A percentile compares a stretch with the other conserved stretches of the same genome.
Conservation (phyloP, 257 asterid species). For the Phtheirospermum japonicum region DNA sequence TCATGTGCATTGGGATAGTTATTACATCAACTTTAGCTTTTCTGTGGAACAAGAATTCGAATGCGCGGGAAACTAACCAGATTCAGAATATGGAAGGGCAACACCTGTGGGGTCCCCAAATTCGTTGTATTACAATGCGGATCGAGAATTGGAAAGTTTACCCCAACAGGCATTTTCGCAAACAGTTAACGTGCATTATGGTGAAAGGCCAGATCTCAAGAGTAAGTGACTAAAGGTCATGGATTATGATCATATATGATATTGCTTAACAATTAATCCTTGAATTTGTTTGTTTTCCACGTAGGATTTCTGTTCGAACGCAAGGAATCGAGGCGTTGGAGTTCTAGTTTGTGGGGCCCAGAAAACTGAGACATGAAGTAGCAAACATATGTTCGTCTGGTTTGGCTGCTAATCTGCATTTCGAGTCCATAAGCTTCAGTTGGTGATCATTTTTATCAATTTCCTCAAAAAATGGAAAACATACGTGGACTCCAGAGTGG, state of each 20-base stretch:
- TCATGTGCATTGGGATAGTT: constrained; percentile 21
- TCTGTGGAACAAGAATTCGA: constrained; percentile 25
- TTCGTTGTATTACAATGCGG: constrained; percentile 7
- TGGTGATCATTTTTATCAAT: constrained; percentile 25
- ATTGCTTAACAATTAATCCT: not conserved
- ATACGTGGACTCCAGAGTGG: too few species aligned
- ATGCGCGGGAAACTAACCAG: constrained; percentile 3
- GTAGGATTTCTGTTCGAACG: constrained; percentile 26
- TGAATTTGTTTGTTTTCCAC: not conserved
- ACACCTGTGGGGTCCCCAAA: not conserved
- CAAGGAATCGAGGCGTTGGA: constrained; percentile 28
- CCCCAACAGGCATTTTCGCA: constrained; percentile 25
- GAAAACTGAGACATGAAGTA: constrained; percentile 29
- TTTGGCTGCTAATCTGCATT: constrained; percentile 30
- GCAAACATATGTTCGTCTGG: constrained; percentile 31
- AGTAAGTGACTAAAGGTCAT: constrained; percentile 13
- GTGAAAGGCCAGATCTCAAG: constrained; percentile 34
- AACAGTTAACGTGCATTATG: constrained; percentile 29
- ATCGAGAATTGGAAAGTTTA: constrained; percentile 29
- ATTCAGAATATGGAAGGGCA: constrained; percentile 25
- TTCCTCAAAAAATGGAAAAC: not conserved
- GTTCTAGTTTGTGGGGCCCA: constrained; percentile 35
- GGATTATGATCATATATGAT: not conserved
- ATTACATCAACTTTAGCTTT: constrained; percentile 15
- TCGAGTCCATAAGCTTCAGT: constrained; percentile 37